Evolutionary conservation across 2,329 filamentous ascomycete genomes (phyloP), one percentile per base, ranked within the genome.

Genomic region (Pseudogymnoascus destructans): DNA sequence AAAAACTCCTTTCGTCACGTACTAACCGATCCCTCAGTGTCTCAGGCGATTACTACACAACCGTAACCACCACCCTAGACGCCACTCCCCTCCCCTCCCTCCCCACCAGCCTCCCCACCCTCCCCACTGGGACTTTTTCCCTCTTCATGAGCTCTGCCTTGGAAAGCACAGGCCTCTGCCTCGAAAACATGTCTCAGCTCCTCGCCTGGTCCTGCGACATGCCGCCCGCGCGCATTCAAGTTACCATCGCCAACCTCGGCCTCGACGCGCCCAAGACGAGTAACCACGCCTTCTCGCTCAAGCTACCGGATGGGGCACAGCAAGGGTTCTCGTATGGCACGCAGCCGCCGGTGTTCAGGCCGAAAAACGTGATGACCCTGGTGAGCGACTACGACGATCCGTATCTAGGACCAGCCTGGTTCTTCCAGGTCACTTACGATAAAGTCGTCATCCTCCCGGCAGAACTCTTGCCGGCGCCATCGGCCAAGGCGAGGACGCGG

Each of bases 201-300:
- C 69, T 74, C 55, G 79, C 83, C 0, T 88, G 85, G 85, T 79
- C 74, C 60, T 88, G 85, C 66, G 74, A 79, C 10, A 73, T 85
- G 27, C 71, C 63, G 9, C 59, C 61, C 40, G 58, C 36, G 54
- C 58, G 61, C 38, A 15, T 58, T 15, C 15, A 58, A 19, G 11
- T 60, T 10, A 38, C 40, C 5, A 55, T 60, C 62, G 30, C 57
- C 3, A 40, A 66, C n/a, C 40, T 36, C 8, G 60, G 58, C 19
- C 17, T 56, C 7, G 52, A 46, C 3, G 63, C 67, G 8, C 64
- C 66, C 10, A 68, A 69, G 6, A 46, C 59, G 1, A 61, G 67
- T 11, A 72, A 65, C 38, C 64, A 68, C 60, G 58, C 66, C 4
- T 62, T 59, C 15, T 68, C 76, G 10, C 63, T 66, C 4, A 72